Base-by-base conservation (phyloP, 2,329 filamentous ascomycete species). In the Pyrenophora seminiperda region DNA sequence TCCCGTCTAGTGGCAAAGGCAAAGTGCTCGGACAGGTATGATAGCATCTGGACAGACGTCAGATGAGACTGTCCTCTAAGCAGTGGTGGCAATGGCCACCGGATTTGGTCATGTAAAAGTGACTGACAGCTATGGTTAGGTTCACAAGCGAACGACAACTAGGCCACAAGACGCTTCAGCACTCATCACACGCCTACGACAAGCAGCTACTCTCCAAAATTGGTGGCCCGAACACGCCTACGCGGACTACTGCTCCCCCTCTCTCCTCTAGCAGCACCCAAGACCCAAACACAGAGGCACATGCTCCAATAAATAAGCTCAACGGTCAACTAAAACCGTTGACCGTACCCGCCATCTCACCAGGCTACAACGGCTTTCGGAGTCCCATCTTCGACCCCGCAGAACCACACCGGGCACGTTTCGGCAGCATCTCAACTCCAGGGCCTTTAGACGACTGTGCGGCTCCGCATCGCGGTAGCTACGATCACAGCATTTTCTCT, bases 151-250 rank as follows among this genome's bases (percentile, higher is more conserved):
- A 85, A 68, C 77, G 76, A 41, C 80, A 84, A 54, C 77, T 85
- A 39, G 83, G 83, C 38, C 77, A 81, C 56, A 76, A 79, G 54
- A 79, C 81, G 38, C 77, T 84, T 32, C 78, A 83, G 57, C 78
- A 77, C 48, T 84, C 82, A 2, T 84, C 82, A 18, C 81, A 85
- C 62, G 81, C 79, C 24, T 86, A 86, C 68, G 83, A 86, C 62
- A 81, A 85, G 66, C 81, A 83, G 54, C 71, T 86, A 10, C 70
- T 86, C 19, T 83, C 82, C 40, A 84, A 83, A 58, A 85, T 86
- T 50, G 83, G 83, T 24, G 83, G 83, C 38, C 79, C 81, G 5
- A 80, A 80, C 48, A 83, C 82, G 6, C 79, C 80, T 19, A 79
- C 81, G 14, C 75, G 80, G 41, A 74, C 65, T 5, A 59, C 64